Percentiles rank a stretch among this genome's conserved stretches.
phyloP scores from a whole-genome alignment of 768 basidiomycete genomes.

The Pleurotus platypus region DNA sequence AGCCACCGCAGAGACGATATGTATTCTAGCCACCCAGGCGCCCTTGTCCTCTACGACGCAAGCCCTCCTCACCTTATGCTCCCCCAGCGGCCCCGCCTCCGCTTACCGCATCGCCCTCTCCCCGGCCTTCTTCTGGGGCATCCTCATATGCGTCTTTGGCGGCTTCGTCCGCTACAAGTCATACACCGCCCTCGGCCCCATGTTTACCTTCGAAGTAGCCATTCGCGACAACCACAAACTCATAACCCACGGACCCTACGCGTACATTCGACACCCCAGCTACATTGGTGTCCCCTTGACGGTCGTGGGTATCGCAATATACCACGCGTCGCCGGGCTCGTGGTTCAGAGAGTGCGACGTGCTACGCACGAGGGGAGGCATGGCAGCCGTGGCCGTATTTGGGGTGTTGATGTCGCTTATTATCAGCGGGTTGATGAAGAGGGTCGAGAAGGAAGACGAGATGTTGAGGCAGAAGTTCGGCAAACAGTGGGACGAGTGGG shows the following conservation, averaged over 20 bases:
- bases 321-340: slow-evolving; percentile 36
- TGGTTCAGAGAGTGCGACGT: slow-evolving; percentile 42
- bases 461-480: slow-evolving; percentile 37
- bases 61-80: slow-evolving; percentile 22
- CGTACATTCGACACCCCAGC: slow-evolving; percentile 46
- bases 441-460: slow-evolving; percentile 45
- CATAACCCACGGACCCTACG: slow-evolving; percentile 46
- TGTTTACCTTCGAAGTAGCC: slow-evolving; percentile 53
- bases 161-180: slow-evolving; percentile 38
- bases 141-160: slow-evolving; percentile 32
- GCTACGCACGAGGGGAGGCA: slow-evolving; percentile 27
- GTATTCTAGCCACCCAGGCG: slow-evolving; percentile 28
- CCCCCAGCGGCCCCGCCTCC: slow-evolving; percentile 11
- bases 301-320: slow-evolving; percentile 28
- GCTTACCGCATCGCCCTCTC: slow-evolving; percentile 25
- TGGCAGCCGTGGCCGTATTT: slow-evolving; percentile 21
- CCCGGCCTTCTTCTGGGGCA: slow-evolving; percentile 31
- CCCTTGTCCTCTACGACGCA: slow-evolving; percentile 18
- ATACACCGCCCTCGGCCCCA: slow-evolving; percentile 40
- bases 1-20: slow-evolving; percentile 32
- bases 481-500: slow-evolving; percentile 41
- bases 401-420: slow-evolving; percentile 26
- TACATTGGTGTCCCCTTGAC: slow-evolving; percentile 40
- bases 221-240: slow-evolving; percentile 43
- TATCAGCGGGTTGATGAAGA: slow-evolving; percentile 28